A percentile compares a stretch with the other conserved stretches of the same genome.
phyloP scores from a whole-genome alignment of 169 alveolate genomes.

The Eimeria tenella region DNA sequence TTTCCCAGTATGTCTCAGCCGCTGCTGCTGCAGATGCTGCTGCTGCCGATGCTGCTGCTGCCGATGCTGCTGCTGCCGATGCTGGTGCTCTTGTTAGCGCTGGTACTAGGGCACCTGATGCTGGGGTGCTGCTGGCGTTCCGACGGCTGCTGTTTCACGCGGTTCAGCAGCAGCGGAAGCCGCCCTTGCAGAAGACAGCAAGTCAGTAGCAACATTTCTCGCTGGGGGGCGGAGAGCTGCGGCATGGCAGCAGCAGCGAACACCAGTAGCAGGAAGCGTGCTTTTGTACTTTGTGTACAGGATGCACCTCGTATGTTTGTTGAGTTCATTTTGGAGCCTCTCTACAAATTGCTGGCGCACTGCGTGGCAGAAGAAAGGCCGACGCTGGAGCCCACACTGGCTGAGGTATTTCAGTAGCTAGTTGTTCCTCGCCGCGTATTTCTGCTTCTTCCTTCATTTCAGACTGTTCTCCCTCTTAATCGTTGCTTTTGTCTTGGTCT shows the following conservation, averaged over 20 bases:
- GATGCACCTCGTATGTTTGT: slow-evolving; percentile 94
- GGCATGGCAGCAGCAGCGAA: not conserved
- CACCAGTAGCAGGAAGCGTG: not conserved
- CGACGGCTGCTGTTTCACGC: not conserved
- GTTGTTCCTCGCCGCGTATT: not conserved
- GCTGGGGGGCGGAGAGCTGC: not conserved
- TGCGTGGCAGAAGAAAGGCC: slow-evolving; percentile 97
- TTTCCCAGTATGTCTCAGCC: not conserved
- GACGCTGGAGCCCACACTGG: slow-evolving; percentile 92
- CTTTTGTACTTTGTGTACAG: slow-evolving; percentile 79
- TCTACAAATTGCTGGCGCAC: slow-evolving; percentile 97
- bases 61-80: not conserved
- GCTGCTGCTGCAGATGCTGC: slow-evolving; percentile 9
- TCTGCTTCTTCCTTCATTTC: not conserved
- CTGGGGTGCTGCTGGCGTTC: not conserved
- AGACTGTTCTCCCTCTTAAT: not conserved
- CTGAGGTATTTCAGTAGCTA: slow-evolving; percentile 78
- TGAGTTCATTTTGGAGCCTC: slow-evolving; percentile 98
- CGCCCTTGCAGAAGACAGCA: not conserved
- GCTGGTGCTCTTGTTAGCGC: not conserved
- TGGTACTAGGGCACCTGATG: not conserved
- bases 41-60: not conserved
- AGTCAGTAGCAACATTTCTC: not conserved
- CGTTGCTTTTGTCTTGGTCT: not conserved
- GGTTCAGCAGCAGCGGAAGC: not conserved